phyloP scores from a whole-genome alignment of 2,329 filamentous ascomycete genomes.

The Xylaria sp. region DNA sequence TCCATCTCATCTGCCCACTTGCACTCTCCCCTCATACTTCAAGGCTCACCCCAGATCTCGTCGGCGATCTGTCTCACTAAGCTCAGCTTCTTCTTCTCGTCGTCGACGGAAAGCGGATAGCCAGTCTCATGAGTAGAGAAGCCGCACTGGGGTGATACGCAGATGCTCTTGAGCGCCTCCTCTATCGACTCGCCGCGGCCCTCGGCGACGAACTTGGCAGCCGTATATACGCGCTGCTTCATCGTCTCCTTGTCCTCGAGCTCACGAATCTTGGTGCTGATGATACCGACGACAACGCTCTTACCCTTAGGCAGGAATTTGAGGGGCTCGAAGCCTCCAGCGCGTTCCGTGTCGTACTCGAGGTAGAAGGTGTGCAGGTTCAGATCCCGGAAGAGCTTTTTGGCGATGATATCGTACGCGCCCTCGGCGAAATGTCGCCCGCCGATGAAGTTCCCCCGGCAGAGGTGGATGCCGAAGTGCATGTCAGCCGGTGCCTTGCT shows the following conservation, averaged over 20 bases:
- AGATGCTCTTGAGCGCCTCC: slow-evolving; percentile 71
- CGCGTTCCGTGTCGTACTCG: slow-evolving; percentile 69
- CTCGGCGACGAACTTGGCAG: slow-evolving; percentile 72
- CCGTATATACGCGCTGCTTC: slow-evolving; percentile 63
- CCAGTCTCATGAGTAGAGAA: slow-evolving; percentile 77
- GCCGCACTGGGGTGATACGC: slow-evolving; percentile 73
- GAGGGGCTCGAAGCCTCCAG: slow-evolving; percentile 70
- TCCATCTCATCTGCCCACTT: neutral
- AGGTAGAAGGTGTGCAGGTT: slow-evolving; percentile 72
- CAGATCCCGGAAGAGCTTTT: slow-evolving; percentile 67
- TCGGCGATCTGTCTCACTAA: slow-evolving; percentile 75
- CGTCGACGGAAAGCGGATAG: slow-evolving; percentile 70
- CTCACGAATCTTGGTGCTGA: slow-evolving; percentile 66
- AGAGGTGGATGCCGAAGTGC: slow-evolving; percentile 79
- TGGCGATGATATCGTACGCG: slow-evolving; percentile 69
- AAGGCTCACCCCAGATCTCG: slow-evolving; percentile 67
- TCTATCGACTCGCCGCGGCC: slow-evolving; percentile 67
- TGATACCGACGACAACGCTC: slow-evolving; percentile 67
- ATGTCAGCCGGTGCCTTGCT: slow-evolving; percentile 68
- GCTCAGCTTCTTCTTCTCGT: slow-evolving; percentile 75
- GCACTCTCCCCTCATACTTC: neutral
- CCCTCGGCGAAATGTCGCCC: slow-evolving; percentile 70
- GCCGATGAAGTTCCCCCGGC: slow-evolving; percentile 71
- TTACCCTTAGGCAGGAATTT: slow-evolving; percentile 64
- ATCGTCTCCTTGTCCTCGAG: slow-evolving; percentile 69